Evolutionary conservation across 176 grass and related monocot species (phyloP), one percentile per base, ranked within the genome.

Genomic region (Leersia perrieri): DNA sequence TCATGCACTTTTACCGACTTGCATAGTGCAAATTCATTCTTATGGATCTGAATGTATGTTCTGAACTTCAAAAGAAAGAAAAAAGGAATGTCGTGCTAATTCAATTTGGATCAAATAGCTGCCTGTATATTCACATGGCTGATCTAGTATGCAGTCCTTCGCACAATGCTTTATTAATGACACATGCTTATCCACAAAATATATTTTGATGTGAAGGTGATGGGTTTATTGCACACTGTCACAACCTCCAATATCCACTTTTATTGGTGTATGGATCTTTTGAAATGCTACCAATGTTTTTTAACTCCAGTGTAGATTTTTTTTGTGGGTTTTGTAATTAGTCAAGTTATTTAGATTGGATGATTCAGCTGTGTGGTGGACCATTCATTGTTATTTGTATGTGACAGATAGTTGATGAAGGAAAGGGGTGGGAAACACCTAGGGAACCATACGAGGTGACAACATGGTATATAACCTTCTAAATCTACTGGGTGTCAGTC

Each of bases 371-470:
- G 39, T 62, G 18, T 75, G 32, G 41, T n/a, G 55, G 57, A 81
- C 28, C 33, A 39, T 60, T 70, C 40, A 64, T 65, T 71, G 4
- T 57, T 27, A 72, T 72, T 85, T 77, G 20, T 29, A 85, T 81
- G 34, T 42, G 65, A 16, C 78, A 98, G 95, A 88, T 91, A 91
- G 66, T 91, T 82, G 78, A 72, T 71, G 95, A 98, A 89, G 95
- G 95, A 49, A 80, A 89, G 84, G 92, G 95, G 81, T 98, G 95
- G 95, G 95, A 98, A 88, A 88, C 84, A 86, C 95, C 95, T 73
- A 98, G 95, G 89, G 92, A 87, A 81, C 95, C 90, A 75, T 98
- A 95, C 86, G 95, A 98, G 94, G 87, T 98, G 44, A 93, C 88
- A 81, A 86, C 90, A 80, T 31, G 83, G 95, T 93, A 86, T 89